A percentile compares a stretch with the other conserved stretches of the same genome.
phyloP scores from a whole-genome alignment of 805 yeast species.

The Saccharomyces jurei region DNA sequence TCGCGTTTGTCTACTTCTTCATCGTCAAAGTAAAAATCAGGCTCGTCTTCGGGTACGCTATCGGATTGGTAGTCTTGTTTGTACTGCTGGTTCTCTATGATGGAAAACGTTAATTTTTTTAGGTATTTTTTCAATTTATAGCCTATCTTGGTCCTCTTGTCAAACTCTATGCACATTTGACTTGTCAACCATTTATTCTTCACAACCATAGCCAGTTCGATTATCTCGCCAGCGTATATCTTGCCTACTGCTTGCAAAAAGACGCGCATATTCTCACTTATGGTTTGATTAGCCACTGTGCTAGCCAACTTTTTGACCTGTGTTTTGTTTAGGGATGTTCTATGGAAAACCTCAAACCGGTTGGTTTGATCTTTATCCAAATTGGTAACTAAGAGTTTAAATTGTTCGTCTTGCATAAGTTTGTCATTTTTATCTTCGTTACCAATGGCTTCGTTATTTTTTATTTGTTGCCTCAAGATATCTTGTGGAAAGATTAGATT shows the following conservation, averaged over 20 bases:
- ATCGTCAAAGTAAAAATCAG: constrained; percentile 26
- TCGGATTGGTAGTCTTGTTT: constrained; percentile 12
- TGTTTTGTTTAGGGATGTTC: constrained; percentile 64
- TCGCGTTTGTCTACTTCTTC: constrained; percentile 20
- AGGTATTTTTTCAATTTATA: constrained; percentile 30
- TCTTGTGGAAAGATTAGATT: constrained; percentile 23
- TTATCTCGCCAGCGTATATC: constrained; percentile 81
- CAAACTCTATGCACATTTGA: constrained; percentile 32
- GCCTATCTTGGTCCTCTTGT: constrained; percentile 35
- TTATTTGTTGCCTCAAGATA: constrained; percentile 7
- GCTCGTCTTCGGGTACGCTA: constrained; percentile 24
- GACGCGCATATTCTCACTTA: constrained; percentile 71
- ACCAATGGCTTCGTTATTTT: neutral
- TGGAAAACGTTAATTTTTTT: constrained; percentile 28
- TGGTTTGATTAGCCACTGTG: constrained; percentile 68
- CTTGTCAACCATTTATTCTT: constrained; percentile 47
- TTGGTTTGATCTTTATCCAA: constrained; percentile 79
- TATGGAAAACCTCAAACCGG: constrained; percentile 76
- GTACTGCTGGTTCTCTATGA: constrained; percentile 1
- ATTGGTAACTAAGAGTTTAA: constrained; percentile 56
- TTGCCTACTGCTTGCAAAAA: constrained; percentile 82
- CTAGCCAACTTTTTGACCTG: constrained; percentile 77
- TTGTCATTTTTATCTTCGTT: neutral
- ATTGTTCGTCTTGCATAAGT: constrained; percentile 46
- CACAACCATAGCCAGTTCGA: constrained; percentile 70